Conservation (phyloP, 2,329 filamentous ascomycete genomes). For the Paradendryphiella salina region DNA sequence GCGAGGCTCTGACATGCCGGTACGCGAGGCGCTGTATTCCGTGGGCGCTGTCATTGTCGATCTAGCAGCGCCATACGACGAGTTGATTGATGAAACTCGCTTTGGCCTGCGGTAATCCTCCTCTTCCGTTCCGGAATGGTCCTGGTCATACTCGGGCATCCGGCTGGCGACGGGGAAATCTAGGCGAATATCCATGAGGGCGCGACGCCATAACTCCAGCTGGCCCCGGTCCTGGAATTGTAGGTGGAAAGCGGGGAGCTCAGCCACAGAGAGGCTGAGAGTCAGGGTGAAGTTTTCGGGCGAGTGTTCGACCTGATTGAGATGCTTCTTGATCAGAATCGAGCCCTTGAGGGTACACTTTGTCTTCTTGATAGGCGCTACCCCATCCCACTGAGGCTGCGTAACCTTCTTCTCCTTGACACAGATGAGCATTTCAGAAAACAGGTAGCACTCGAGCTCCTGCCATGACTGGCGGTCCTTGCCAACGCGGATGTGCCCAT, state of each 20-base stretch:
- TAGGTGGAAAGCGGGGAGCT: constrained; percentile 92
- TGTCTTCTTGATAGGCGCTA: constrained; percentile 61
- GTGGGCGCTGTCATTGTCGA: constrained; percentile 88
- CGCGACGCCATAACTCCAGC: constrained; percentile 87
- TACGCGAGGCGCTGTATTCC: constrained; percentile 77
- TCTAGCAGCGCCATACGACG: constrained; percentile 79
- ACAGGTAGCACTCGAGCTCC: constrained; percentile 94
- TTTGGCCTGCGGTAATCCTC: constrained; percentile 75
- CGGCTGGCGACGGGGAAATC: constrained; percentile 61
- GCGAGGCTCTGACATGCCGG: constrained; percentile 50
- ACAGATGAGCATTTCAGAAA: constrained; percentile 98
- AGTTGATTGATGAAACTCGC: constrained; percentile 79
- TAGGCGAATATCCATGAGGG: constrained; percentile 79
- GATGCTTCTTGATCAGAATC: constrained; percentile 96
- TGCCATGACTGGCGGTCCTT: constrained; percentile 98
- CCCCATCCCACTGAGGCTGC: constrained; percentile 68
- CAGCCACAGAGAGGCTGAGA: constrained; percentile 84
- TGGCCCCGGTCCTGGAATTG: constrained; percentile 83
- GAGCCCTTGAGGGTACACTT: constrained; percentile 94
- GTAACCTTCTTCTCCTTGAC: constrained; percentile 91
- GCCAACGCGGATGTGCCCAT: constrained; percentile 87
- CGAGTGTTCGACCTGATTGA: constrained; percentile 80
- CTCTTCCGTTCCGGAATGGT: constrained; percentile 81
- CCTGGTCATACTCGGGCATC: constrained; percentile 74
- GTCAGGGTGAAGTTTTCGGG: constrained; percentile 82